A percentile compares a stretch with the other conserved stretches of the same genome.
These are phyloP conservation scores for Fraxinus americana DNA, from an alignment of 257 asterid genomes.

Conservation along the genomic window DNA sequence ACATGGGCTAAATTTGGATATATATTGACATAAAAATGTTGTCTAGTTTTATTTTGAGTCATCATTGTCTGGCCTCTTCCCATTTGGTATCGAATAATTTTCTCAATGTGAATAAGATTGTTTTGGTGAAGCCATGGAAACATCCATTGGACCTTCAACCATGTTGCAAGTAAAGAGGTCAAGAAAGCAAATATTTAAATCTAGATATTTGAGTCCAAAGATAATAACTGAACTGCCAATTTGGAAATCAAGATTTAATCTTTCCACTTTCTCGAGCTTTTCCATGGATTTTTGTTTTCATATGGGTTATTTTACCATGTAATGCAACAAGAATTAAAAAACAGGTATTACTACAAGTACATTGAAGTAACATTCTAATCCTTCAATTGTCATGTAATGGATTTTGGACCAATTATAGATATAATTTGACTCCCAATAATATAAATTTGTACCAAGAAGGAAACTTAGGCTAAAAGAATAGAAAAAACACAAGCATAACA, in stretches of 20 bases:
- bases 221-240: neutral
- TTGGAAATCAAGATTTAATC: neutral
- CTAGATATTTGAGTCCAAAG: neutral
- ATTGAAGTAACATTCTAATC: neutral
- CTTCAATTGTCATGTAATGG: neutral
- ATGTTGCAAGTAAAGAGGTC: neutral
- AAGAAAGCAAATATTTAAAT: neutral
- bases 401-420: neutral
- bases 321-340: neutral
- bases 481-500: neutral
- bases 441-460: neutral
- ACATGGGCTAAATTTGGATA: neutral
- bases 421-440: neutral
- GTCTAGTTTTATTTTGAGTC: neutral
- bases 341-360: neutral
- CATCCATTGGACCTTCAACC: neutral
- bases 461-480: neutral
- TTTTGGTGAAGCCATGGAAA: neutral
- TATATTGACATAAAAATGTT: constrained; percentile 7
- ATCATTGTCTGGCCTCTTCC: neutral
- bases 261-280: constrained; percentile 1
- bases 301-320: neutral
- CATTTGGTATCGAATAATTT: neutral
- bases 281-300: neutral
- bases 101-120: neutral